phyloP scores from a whole-genome alignment of 331 rosid genomes.

The Malus hybrid region DNA sequence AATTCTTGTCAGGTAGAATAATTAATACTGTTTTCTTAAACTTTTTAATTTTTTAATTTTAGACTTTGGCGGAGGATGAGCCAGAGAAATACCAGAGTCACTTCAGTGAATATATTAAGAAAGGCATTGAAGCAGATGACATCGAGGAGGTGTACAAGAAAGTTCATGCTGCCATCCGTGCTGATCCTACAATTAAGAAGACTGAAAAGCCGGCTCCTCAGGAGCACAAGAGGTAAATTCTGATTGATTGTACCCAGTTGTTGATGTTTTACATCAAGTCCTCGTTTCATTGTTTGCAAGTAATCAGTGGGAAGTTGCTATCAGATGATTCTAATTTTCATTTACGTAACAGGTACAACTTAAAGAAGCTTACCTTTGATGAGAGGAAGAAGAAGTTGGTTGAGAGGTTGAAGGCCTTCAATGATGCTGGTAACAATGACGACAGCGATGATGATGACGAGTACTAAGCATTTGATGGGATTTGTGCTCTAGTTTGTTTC shows the following conservation, averaged over 20 bases:
- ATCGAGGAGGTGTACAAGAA: constrained; percentile 55
- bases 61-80: constrained; percentile 44
- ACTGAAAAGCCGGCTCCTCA: constrained; percentile 50
- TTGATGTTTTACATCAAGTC: not conserved
- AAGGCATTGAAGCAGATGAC: constrained; percentile 48
- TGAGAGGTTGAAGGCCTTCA: constrained; percentile 52
- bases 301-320: no score
- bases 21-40: not conserved
- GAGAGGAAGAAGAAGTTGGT: constrained; percentile 61
- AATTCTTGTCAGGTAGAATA: not conserved
- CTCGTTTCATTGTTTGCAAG: not conserved
- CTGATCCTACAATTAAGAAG: constrained; percentile 40
- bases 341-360: constrained; percentile 37
- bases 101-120: constrained; percentile 58
- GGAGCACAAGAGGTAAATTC: constrained; percentile 52
- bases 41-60: no score
- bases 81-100: constrained; percentile 78
- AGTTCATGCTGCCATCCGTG: constrained; percentile 83
- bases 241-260: no score
- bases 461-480: not conserved
- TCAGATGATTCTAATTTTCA: not conserved
- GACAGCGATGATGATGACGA: constrained; percentile 47
- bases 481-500: not conserved
- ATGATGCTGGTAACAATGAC: constrained; percentile 38
- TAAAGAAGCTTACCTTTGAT: constrained; percentile 80